Conservation (phyloP, 2,329 filamentous ascomycete genomes). For the Trematosphaeria pertusa region DNA sequence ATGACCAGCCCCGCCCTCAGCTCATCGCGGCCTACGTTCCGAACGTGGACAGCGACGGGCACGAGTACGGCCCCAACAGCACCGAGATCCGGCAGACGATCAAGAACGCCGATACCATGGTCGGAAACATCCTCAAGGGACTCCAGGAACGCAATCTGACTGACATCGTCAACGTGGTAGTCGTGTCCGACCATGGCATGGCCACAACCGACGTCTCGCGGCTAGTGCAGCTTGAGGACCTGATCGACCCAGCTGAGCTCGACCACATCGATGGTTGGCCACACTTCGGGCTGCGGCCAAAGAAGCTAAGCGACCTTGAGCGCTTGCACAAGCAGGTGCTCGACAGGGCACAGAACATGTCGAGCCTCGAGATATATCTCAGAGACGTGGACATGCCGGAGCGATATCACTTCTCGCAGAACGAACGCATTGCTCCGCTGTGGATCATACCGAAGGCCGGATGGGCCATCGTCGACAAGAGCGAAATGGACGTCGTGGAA, state of each 20-base stretch:
- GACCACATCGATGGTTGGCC: constrained; percentile 95
- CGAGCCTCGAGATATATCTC: constrained; percentile 85
- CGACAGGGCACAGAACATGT: constrained; percentile 65
- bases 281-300: constrained; percentile 84
- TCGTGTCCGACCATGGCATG: constrained; percentile 99
- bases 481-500: constrained; percentile 77
- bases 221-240: constrained; percentile 86
- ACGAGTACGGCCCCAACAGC: constrained; percentile 90
- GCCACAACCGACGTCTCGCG: constrained; percentile 84
- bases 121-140: constrained; percentile 76
- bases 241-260: constrained; percentile 79
- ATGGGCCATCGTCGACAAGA: constrained; percentile 85
- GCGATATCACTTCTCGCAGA: constrained; percentile 88
- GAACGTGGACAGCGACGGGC: constrained; percentile 86
- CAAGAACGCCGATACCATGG: constrained; percentile 78
- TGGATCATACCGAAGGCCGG: constrained; percentile 94
- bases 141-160: constrained; percentile 84
- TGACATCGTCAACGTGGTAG: constrained; percentile 86
- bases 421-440: constrained; percentile 87
- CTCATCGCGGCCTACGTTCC: constrained; percentile 95
- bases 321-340: constrained; percentile 67
- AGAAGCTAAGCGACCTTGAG: constrained; percentile 69
- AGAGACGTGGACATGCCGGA: constrained; percentile 87
- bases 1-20: constrained; percentile 72
- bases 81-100: constrained; percentile 87